Percentiles rank a stretch among this genome's conserved stretches.
These are phyloP conservation scores for Claviceps capensis DNA, from an alignment of 2,329 filamentous ascomycete species.

Conservation along the genomic window DNA sequence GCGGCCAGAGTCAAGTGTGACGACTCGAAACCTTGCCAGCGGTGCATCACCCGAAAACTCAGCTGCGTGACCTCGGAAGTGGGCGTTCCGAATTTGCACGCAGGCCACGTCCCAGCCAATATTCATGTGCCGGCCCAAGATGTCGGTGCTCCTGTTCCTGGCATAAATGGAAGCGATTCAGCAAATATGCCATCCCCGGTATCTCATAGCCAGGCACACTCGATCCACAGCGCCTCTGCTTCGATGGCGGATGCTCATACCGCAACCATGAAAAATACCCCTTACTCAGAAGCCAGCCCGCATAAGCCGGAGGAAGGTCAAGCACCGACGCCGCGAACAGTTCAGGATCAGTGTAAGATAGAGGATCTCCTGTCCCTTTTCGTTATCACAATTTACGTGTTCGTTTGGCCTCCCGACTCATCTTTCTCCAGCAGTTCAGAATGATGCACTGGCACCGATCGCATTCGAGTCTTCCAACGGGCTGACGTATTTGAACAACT, in stretches of 20 bases:
- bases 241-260: conserved; percentile 7
- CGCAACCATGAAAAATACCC: conserved; percentile 13
- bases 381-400: background rate
- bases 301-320: conserved; percentile 20
- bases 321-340: conserved; percentile 21
- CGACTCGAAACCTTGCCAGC: conserved; percentile 38
- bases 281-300: conserved; percentile 12
- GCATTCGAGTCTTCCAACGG: background rate
- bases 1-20: conserved; percentile 41
- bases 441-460: background rate
- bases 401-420: background rate
- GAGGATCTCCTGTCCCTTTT: background rate
- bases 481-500: conserved; percentile 18
- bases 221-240: conserved; percentile 2
- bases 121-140: conserved; percentile 13
- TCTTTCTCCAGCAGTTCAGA: conserved; percentile 1
- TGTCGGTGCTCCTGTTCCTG: conserved; percentile 1
- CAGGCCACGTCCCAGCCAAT: conserved; percentile 26
- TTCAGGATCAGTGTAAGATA: conserved; percentile 16
- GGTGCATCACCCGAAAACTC: conserved; percentile 33
- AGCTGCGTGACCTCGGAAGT: conserved; percentile 26
- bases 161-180: conserved; percentile 1
- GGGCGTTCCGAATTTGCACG: conserved; percentile 27
- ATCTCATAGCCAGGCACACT: conserved; percentile 10
- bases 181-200: conserved; percentile 10